Percentiles rank a stretch among this genome's conserved stretches.
phyloP scores from a whole-genome alignment of 768 basidiomycete species.

The Boletus insuetus region DNA sequence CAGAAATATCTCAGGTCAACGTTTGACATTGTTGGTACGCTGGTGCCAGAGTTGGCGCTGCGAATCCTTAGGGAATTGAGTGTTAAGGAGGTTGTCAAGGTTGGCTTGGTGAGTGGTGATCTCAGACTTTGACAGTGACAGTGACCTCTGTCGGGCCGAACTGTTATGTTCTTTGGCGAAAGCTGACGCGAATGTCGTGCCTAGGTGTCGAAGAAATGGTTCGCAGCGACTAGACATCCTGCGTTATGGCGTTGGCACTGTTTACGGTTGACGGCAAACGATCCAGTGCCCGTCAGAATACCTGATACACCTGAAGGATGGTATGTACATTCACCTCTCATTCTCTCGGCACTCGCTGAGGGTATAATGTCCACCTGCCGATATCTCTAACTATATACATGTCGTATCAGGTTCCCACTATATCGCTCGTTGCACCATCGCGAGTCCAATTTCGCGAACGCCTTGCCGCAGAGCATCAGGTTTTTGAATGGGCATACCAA shows the following conservation, averaged over 20 bases:
- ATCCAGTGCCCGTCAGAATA: conserved; percentile 62
- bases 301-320: conserved; percentile 70
- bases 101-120: conserved; percentile 34
- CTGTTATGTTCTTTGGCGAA: not conserved
- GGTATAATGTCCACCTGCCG: too few species aligned
- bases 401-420: conserved; percentile 50
- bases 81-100: conserved; percentile 58
- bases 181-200: not conserved
- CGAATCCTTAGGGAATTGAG: conserved; percentile 58
- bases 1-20: conserved; percentile 82
- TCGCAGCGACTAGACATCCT: conserved; percentile 48
- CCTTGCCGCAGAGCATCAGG: conserved; percentile 68
- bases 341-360: not conserved
- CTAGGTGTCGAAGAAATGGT: conserved; percentile 46
- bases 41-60: conserved; percentile 64
- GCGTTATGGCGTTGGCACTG: conserved; percentile 79
- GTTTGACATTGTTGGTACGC: conserved; percentile 75
- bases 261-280: conserved; percentile 65
- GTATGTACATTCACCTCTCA: conserved; percentile 38
- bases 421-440: conserved; percentile 83
- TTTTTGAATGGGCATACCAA: conserved; percentile 85
- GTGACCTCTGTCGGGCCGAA: not conserved
- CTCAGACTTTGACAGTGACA: not conserved
- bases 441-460: conserved; percentile 79
- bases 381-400: not conserved